Base-by-base conservation (phyloP, 306 rosid genomes). In the Rubus parviflorus region DNA sequence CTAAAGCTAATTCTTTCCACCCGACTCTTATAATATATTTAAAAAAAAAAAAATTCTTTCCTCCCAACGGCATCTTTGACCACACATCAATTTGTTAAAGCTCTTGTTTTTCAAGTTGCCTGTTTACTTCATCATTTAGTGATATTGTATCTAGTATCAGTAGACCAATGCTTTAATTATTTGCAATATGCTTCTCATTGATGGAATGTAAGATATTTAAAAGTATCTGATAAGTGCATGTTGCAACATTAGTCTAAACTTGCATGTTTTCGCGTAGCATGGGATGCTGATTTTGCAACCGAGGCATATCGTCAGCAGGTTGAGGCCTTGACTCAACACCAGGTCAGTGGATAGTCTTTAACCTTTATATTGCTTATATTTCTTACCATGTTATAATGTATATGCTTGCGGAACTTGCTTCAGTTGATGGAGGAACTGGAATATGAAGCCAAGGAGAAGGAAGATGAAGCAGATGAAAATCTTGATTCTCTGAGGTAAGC, bases 251-350 rank as follows among this genome's bases (percentile, higher is more conserved):
- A 19, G 61, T 70, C 77, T 81, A 74, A 83, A 70, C 69, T 70
- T 49, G 45, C 51, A 54, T 75, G 71, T 75, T 54, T 14, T 80
- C 79, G 73, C 49, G 68, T 75, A 95, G 99, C 92, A 43, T 95
- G 99, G 99, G 99, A 95, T 88, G 93, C 97, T 76, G 99, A 95
- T 82, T 90, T 89, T 80, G 99, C 99, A 37, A 95, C 99, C 38
- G 94, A 84, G 86, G 99, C 99, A 72, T 95, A 95, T 88, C 87
- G 99, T 17, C 99, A 95, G 85, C 90, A 92, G 85, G 99, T 95
- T 66, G 97, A 95, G 88, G 90, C 96, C 81, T 81, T 95, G 86
- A 90, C 97, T 75, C 99, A 95, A 78, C 92, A 90, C 86, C 97
- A 90, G 94, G 99, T 92, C 78, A 42, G 84, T 75, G 62, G 70